Base-by-base conservation (phyloP, 768 basidiomycete genomes). In the Hygrocybe coccinea region DNA sequence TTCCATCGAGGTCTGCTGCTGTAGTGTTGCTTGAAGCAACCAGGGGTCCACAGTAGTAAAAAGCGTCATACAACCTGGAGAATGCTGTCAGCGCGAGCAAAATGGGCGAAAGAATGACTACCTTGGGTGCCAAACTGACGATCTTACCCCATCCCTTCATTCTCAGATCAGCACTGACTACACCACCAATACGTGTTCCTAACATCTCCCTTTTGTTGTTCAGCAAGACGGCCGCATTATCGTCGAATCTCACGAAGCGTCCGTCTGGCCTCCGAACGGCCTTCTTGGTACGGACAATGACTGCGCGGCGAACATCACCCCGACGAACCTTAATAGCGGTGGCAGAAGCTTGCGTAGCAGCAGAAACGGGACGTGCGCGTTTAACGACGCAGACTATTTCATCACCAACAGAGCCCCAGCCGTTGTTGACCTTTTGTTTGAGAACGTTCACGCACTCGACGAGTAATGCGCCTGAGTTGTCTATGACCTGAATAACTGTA, bases 191-290 rank as follows among this genome's bases (percentile, higher is more conserved):
- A 65, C 95, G 84, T 49, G 94, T 97, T 17, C 94, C 95, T 56
- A 98, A 67, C 89, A 97, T 91, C 73, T 95, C 92, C 55, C 86
- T 82, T 76, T 98, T 98, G 76, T 91, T 91, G 71, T 98, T 97
- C 55, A 98, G 70, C 35, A 98, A 73, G 5, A 97, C 93, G 8
- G 85, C 92, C 1, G 95, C 95, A 65, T 97, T 97, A 79, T 97
- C 95, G 72, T 97, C 95, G 71, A 97, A 98, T 44, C 89, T 78
- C 60, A 97, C 77, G 63, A 82, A 77, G 25, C 91, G 81, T 12
- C 95, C 95, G 71, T 97, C 95, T 19, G 93, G 86, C 66, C 95
- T 76, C 39, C 84, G 80, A 4, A 92, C 87, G 21, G 84, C 70
- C 71, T 97, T 95, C 64, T 84, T 82, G n/a, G 92, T 94, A 35